phyloP scores from a whole-genome alignment of 208 protist species.

The Leishmania major region DNA sequence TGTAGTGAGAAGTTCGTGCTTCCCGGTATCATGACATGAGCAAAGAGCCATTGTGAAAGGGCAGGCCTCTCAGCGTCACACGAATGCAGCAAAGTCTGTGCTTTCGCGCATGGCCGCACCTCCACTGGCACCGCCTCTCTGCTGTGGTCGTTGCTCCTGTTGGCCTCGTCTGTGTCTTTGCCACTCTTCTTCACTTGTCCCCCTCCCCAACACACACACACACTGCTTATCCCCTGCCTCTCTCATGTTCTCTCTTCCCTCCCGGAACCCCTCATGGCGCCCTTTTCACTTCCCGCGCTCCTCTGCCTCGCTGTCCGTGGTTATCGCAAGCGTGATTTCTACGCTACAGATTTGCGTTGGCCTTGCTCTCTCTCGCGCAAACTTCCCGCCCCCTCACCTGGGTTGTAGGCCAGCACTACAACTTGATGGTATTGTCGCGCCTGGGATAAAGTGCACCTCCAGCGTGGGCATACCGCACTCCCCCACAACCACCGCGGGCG shows the following conservation, averaged over 20 bases:
- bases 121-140: not conserved
- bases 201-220: too few relatives aligned
- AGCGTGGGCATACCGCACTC: not conserved
- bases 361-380: slow-evolving; percentile 15
- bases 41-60: not conserved
- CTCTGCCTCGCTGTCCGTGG: not conserved
- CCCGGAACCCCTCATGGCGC: not conserved
- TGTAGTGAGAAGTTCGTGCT: not conserved
- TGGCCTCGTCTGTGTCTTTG: not conserved
- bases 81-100: not conserved
- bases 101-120: not conserved
- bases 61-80: not conserved
- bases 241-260: not conserved
- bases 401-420: not conserved
- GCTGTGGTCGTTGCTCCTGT: not conserved
- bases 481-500: not conserved
- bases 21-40: not conserved
- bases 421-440: not conserved
- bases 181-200: not conserved
- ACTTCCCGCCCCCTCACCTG: not conserved
- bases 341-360: not conserved
- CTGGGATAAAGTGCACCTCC: not conserved
- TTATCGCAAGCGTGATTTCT: not conserved
- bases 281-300: not conserved
- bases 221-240: not conserved